Conservation (phyloP, 2,329 filamentous ascomycete genomes). For the Phialocephala sp. region DNA sequence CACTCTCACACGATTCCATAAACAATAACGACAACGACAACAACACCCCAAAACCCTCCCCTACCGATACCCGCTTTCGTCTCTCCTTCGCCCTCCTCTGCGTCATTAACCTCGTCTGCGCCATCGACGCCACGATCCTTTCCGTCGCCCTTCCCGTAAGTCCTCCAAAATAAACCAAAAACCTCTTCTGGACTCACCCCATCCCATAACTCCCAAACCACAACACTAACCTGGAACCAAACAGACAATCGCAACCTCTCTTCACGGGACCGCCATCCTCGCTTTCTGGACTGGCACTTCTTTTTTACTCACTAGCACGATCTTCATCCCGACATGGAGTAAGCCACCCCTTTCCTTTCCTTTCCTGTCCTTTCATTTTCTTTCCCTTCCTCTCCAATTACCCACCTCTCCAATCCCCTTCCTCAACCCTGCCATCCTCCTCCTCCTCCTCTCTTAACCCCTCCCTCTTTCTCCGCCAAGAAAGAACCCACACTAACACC, state of each 20-base stretch:
- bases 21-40: neutral
- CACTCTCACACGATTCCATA: no score
- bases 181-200: neutral
- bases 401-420: no score
- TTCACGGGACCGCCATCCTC: constrained; percentile 2
- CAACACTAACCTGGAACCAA: neutral
- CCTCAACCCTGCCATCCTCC: no score
- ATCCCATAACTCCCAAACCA: neutral
- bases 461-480: no score
- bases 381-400: no score
- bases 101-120: constrained; percentile 1
- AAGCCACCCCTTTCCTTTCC: neutral
- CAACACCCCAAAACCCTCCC: neutral
- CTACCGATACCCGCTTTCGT: neutral
- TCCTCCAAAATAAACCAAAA: no score
- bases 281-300: constrained; percentile 6
- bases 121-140: neutral
- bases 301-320: constrained; percentile 2
- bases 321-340: neutral
- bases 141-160: neutral
- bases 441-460: no score
- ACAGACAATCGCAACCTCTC: neutral
- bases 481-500: no score
- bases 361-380: no score
- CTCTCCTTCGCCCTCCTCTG: constrained; percentile 1